Percentiles rank a stretch among this genome's conserved stretches.
Conservation (phyloP, 495 filamentous ascomycete genomes). For the Hypoxylon subgilvum region DNA sequence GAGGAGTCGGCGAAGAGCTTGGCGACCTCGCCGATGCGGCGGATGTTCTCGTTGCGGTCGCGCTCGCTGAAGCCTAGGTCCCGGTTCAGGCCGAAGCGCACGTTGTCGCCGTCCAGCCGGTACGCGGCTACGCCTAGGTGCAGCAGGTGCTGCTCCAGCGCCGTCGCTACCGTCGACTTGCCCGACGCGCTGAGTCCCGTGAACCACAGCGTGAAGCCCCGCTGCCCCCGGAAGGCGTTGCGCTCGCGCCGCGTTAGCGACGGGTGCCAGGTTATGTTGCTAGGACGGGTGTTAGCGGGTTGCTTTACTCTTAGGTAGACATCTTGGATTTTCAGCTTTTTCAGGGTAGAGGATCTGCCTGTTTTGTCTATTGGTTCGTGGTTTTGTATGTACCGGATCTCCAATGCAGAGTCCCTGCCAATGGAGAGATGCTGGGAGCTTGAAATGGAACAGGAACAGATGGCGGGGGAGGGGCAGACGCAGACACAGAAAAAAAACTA, state of each 20-base stretch:
- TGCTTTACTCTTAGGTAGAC: neutral
- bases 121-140: constrained; percentile 83
- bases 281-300: constrained; percentile 44
- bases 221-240: constrained; percentile 76
- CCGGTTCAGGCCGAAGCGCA: constrained; percentile 96
- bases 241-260: constrained; percentile 86
- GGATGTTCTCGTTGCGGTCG: constrained; percentile 96
- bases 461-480: constrained; percentile 33
- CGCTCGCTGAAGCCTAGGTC: constrained; percentile 92
- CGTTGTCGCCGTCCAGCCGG: constrained; percentile 96
- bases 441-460: constrained; percentile 3
- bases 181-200: constrained; percentile 94
- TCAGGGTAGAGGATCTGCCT: too few relatives aligned
- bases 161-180: constrained; percentile 94
- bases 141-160: constrained; percentile 93
- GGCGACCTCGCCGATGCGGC: constrained; percentile 92
- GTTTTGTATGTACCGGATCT: neutral
- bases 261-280: constrained; percentile 98
- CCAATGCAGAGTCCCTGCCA: neutral
- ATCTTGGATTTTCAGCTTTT: too few relatives aligned
- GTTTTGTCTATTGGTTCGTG: neutral
- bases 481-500: neutral
- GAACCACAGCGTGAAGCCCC: constrained; percentile 95
- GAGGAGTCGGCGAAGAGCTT: constrained; percentile 93
- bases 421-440: neutral